phyloP scores from a whole-genome alignment of 1,284 basidiomycete species.

The Melanopsichium pennsylvanicum region DNA sequence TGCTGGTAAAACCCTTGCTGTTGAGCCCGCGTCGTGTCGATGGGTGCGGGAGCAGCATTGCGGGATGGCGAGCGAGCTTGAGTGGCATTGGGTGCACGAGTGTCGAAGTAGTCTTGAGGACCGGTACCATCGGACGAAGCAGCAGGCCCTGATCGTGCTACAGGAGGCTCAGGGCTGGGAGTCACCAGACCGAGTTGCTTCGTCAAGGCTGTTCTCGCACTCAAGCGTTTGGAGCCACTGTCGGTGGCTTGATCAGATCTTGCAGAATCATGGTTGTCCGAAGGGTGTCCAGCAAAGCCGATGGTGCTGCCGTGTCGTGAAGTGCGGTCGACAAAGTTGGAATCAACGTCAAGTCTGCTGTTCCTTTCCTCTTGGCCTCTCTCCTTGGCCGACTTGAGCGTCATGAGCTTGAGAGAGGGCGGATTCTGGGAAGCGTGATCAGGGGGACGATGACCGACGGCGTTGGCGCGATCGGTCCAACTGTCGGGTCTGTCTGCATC shows the following conservation, averaged over 20 bases:
- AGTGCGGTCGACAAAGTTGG: constrained; percentile 37
- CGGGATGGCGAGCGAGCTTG: constrained; percentile 16
- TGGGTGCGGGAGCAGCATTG: constrained; percentile 22
- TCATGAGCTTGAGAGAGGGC: constrained; percentile 56
- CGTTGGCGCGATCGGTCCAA: constrained; percentile 55
- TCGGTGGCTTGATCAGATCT: neutral
- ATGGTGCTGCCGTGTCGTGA: constrained; percentile 53
- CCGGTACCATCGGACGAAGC: constrained; percentile 5
- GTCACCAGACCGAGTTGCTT: constrained; percentile 48
- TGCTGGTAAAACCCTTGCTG: constrained; percentile 7
- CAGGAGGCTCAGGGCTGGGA: constrained; percentile 12
- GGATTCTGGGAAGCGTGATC: constrained; percentile 61
- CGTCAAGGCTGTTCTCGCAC: constrained; percentile 46
- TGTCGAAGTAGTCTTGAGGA: constrained; percentile 26
- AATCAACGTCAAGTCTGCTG: constrained; percentile 28
- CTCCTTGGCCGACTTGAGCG: constrained; percentile 50
- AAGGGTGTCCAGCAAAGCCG: constrained; percentile 28
- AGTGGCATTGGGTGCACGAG: constrained; percentile 12
- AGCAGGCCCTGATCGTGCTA: neutral
- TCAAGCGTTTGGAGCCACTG: constrained; percentile 20
- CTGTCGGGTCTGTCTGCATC: constrained; percentile 31
- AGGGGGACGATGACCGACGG: constrained; percentile 56
- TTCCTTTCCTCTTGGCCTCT: constrained; percentile 21
- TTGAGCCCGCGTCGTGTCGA: constrained; percentile 32
- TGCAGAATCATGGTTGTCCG: neutral